Conservation (phyloP, 2,329 filamentous ascomycete species). For the Verticillium klebahnii region DNA sequence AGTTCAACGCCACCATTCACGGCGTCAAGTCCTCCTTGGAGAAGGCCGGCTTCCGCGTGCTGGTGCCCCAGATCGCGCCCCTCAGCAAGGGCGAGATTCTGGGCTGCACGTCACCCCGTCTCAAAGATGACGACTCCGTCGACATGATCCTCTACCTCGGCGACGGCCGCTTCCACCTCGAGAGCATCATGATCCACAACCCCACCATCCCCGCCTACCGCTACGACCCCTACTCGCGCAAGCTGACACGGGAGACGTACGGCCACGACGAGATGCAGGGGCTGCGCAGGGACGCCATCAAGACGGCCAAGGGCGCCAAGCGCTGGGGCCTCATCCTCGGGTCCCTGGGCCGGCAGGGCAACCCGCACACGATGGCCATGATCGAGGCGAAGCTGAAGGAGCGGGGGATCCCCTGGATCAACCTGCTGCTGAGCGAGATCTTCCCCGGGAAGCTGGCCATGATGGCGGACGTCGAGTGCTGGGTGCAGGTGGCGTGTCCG, state of each 20-base stretch:
- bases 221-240: conserved; percentile 94
- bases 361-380: conserved; percentile 83
- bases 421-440: conserved; percentile 87
- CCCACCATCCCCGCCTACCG: conserved; percentile 85
- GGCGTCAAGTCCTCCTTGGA: conserved; percentile 74
- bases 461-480: conserved; percentile 93
- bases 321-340: conserved; percentile 97
- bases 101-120: conserved; percentile 86
- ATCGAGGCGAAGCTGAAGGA: conserved; percentile 74
- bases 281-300: conserved; percentile 72
- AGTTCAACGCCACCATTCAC: conserved; percentile 97
- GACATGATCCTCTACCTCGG: conserved; percentile 86
- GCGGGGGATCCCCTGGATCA: conserved; percentile 74
- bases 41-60: conserved; percentile 74
- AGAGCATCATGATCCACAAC: conserved; percentile 99
- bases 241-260: conserved; percentile 86
- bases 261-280: conserved; percentile 87
- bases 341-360: conserved; percentile 87
- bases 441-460: conserved; percentile 92
- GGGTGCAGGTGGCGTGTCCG: conserved; percentile 98
- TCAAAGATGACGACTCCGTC: conserved; percentile 53
- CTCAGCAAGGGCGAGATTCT: conserved; percentile 93
- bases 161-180: conserved; percentile 91
- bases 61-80: conserved; percentile 90
- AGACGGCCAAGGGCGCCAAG: conserved; percentile 66